Evolutionary conservation across 176 grass and related monocot genomes (phyloP), one percentile per base, ranked within the genome.

Genomic region (Rhynchospora breviuscula): DNA sequence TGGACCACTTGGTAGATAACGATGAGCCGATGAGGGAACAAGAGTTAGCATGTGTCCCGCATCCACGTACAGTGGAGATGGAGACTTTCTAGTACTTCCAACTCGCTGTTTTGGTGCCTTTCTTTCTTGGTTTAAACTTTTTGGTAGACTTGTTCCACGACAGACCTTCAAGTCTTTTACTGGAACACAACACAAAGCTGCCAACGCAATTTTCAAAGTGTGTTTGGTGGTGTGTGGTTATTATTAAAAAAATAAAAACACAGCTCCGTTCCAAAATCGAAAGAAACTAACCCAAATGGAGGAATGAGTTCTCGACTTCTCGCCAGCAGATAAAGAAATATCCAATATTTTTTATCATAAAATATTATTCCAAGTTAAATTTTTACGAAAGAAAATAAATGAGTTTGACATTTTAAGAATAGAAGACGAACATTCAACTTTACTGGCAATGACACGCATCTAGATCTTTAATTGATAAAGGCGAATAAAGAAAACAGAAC

Each of bases 61-160:
- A 81, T 82, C 84, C 73, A 79, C 26, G 33, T 43, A 75, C 73
- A 85, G 59, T 85, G 84, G 73, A 78, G 75, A 85, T 78, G 57
- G 72, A 58, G 56, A 85, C 84, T 79, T 67, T 52, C 57, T 54
- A 43, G 23, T 67, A 67, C 72, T 78, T 63, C 72, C 84, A 85
- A 78, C 10, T 65, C 25, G 46, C 59, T 78, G 26, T 54, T 60
- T 67, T 64, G 84, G 70, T 52, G 70, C 70, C 49, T 75, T 51
- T 75, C 47, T 25, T 52, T n/a, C 69, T 8, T 26, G 45, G 3
- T 75, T 26, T 45, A 8, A 48, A 73, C 69, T 8, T 47, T 0
- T 26, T 52, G 46, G 4, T 75, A 74, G 10, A 74, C 21, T 26
- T 51, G 45, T 74, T 74, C 70, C 70, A 74, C 46, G 10, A 75